Conservation (phyloP, 2,329 filamentous ascomycete species). For the Aureobasidium sp. region DNA sequence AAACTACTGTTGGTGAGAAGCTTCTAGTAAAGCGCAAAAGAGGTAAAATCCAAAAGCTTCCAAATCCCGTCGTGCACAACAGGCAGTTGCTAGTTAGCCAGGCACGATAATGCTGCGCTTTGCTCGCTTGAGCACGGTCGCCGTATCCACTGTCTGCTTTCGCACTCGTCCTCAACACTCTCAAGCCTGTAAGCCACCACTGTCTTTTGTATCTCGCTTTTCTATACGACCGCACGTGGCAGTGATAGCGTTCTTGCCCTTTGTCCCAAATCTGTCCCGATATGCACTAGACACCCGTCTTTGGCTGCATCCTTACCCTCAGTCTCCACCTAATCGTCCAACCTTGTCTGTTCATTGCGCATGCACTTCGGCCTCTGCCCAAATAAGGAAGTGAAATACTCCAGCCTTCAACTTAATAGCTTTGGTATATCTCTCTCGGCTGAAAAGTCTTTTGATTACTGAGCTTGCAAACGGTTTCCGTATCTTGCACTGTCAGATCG, state of each 20-base stretch:
- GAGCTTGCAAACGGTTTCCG: neutral
- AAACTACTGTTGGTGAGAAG: slow-evolving; percentile 5
- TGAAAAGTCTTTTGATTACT: neutral
- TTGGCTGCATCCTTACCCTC: neutral
- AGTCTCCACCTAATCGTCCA: neutral
- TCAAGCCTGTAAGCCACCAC: neutral
- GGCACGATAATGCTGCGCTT: slow-evolving; percentile 1
- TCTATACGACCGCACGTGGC: slow-evolving; percentile 3
- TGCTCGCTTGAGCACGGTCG: slow-evolving; percentile 2
- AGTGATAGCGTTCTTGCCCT: neutral
- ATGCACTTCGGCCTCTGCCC: neutral
- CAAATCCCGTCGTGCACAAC: neutral
- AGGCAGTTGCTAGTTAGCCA: neutral
- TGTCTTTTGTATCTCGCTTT: neutral
- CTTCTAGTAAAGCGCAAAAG: neutral
- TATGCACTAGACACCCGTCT: neutral
- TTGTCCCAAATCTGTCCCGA: neutral
- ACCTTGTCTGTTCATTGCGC: neutral
- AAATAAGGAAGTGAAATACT: neutral
- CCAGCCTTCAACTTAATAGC: neutral
- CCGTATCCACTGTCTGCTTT: neutral
- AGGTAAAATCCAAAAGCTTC: slow-evolving; percentile 7
- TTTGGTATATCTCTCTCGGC: neutral
- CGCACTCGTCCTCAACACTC: neutral
- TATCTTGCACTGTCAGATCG: neutral